phyloP scores from a whole-genome alignment of 805 yeast genomes.

The Kazachstania bromeliacearum region DNA sequence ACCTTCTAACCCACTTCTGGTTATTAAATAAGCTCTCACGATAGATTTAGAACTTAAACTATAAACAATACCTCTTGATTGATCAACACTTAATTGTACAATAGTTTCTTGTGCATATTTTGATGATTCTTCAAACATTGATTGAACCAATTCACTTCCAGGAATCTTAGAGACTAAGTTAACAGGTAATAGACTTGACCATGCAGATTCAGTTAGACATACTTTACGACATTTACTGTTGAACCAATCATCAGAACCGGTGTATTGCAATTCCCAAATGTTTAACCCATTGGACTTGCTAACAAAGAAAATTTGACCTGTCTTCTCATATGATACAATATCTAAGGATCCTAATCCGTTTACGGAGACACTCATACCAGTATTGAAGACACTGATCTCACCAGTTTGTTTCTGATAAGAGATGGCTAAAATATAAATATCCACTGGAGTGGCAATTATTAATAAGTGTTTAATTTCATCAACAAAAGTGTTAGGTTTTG shows the following conservation, averaged over 20 bases:
- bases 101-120: conserved; percentile 43
- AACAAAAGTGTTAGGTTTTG: conserved; percentile 73
- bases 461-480: conserved; percentile 65
- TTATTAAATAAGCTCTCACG: conserved; percentile 64
- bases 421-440: conserved; percentile 68
- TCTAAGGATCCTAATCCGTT: conserved; percentile 68
- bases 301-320: conserved; percentile 76
- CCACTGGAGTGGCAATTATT: conserved; percentile 70
- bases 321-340: conserved; percentile 47
- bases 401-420: conserved; percentile 38
- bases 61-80: conserved; percentile 67
- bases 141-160: conserved; percentile 31
- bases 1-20: conserved; percentile 34
- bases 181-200: conserved; percentile 44
- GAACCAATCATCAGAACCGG: conserved; percentile 80
- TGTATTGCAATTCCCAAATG: conserved; percentile 81
- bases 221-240: conserved; percentile 72
- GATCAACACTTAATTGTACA: conserved; percentile 62
- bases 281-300: conserved; percentile 72
- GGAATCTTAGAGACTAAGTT: conserved; percentile 28
- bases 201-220: conserved; percentile 64
- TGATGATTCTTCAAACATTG: conserved; percentile 29
- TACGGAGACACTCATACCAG: conserved; percentile 70
- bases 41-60: conserved; percentile 73
- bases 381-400: conserved; percentile 62